Percentiles rank a stretch among this genome's conserved stretches.
Evolutionary conservation across 139 green algal genomes (phyloP).

Genomic region (Volvox reticuliferus): DNA sequence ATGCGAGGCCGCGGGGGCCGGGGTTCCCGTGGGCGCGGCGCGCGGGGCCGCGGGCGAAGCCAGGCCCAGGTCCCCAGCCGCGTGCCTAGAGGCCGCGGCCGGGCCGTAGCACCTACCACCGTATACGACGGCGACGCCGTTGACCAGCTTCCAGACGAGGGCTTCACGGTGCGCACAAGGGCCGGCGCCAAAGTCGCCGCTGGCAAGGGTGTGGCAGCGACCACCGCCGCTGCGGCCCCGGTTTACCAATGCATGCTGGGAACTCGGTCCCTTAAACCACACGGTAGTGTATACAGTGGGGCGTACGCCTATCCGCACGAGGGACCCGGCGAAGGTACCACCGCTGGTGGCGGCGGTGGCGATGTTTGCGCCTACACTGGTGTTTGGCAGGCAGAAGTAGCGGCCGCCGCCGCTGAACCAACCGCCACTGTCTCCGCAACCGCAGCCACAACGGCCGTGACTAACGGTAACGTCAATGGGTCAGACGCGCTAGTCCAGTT

Average conservation of each 20-base stretch:
- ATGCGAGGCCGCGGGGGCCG: neutral
- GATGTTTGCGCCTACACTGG: neutral
- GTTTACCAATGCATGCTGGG: neutral
- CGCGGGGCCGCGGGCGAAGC: neutral
- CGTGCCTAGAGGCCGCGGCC: no score
- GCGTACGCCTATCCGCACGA: neutral
- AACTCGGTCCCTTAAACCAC: neutral
- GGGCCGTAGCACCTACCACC: no score
- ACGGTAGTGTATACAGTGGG: neutral
- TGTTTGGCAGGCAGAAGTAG: no score
- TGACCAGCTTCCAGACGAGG: neutral
- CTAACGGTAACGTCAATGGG: neutral
- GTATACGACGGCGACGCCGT: neutral
- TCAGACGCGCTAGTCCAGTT: neutral
- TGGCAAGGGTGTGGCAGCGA: neutral
- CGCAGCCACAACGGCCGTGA: neutral
- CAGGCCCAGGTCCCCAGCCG: neutral
- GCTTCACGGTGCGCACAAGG: neutral
- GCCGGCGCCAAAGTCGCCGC: no score
- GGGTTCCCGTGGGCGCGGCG: neutral
- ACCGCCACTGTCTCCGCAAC: no score
- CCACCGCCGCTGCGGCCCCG: neutral
- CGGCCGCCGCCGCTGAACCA: neutral
- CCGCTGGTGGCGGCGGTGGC: neutral
- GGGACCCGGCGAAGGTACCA: neutral